Conservation (phyloP, 768 basidiomycete genomes). For the Auricularia cornea region DNA sequence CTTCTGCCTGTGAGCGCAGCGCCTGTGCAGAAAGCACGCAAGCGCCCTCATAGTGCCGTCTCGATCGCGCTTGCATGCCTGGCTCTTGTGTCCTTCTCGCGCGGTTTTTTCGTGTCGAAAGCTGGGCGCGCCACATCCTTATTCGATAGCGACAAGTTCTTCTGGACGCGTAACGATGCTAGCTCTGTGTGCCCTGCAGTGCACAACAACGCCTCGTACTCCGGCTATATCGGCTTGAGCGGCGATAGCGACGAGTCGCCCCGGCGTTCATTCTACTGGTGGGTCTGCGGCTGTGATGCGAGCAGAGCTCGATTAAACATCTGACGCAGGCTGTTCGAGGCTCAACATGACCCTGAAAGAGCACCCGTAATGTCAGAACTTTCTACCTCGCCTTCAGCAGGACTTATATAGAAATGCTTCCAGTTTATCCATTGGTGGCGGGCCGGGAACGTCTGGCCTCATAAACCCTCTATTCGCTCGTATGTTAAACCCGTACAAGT, state of each 20-base stretch:
- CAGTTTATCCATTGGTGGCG: constrained; percentile 30
- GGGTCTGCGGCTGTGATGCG: background rate
- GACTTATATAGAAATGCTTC: background rate
- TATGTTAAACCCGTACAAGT: background rate
- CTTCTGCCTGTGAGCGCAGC: no score
- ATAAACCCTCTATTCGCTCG: constrained; percentile 16
- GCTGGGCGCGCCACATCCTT: no score
- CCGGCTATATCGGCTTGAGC: constrained; percentile 24
- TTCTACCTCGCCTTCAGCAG: background rate
- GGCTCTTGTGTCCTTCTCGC: no score
- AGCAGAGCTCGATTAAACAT: background rate
- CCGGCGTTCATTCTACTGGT: constrained; percentile 13
- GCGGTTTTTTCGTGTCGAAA: no score
- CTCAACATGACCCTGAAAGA: constrained; percentile 18
- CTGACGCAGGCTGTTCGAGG: constrained; percentile 24
- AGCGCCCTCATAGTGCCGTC: no score
- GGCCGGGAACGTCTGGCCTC: constrained; percentile 26
- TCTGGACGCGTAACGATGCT: background rate
- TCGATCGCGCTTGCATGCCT: no score
- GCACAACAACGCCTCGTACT: constrained; percentile 9
- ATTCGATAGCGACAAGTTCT: no score
- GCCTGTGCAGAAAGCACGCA: no score
- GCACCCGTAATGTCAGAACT: constrained; percentile 25
- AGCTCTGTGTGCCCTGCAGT: background rate
- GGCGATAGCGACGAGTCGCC: constrained; percentile 20